Evolutionary conservation across 148 eudicot genomes (phyloP).

Genomic region (Salicornia ramosissima): DNA sequence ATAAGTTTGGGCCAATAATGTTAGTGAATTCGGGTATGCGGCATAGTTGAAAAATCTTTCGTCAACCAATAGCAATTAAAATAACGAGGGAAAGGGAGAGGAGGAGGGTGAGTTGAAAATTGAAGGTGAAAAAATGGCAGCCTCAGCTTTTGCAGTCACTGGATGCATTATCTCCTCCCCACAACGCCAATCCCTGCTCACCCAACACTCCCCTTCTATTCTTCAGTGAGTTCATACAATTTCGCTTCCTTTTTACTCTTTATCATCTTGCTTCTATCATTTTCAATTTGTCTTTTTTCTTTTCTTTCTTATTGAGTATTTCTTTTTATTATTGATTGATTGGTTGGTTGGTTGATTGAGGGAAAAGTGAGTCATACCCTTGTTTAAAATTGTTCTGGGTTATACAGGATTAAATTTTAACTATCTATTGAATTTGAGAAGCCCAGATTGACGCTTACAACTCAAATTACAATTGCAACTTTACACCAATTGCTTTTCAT

Average conservation of each 20-base stretch:
- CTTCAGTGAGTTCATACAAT: conserved; percentile 13
- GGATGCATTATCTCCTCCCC: not conserved
- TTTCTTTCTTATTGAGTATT: not conserved
- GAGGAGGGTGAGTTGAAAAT: not conserved
- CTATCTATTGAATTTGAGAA: not conserved
- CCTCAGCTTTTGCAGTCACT: conserved; percentile 4
- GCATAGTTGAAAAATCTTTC: no score
- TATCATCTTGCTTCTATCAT: no score
- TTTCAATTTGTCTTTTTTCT: not conserved
- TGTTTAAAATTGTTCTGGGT: not conserved
- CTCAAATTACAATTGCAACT: no score
- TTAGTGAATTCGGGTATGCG: no score
- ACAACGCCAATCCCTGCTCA: conserved; percentile 7
- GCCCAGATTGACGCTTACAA: not conserved
- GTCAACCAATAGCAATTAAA: no score
- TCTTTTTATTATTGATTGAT: no score
- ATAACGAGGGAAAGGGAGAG: not conserved
- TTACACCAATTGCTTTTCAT: no score
- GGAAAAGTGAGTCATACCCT: not conserved
- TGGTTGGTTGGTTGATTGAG: not conserved
- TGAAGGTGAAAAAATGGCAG: conserved; percentile 12
- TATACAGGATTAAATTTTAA: not conserved
- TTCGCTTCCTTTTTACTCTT: not conserved
- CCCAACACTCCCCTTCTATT: conserved; percentile 10
- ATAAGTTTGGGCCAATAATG: no score